Evolutionary conservation across 208 protist species (phyloP), one percentile per base, ranked within the genome.

Genomic region (Acanthamoeba sp.): DNA sequence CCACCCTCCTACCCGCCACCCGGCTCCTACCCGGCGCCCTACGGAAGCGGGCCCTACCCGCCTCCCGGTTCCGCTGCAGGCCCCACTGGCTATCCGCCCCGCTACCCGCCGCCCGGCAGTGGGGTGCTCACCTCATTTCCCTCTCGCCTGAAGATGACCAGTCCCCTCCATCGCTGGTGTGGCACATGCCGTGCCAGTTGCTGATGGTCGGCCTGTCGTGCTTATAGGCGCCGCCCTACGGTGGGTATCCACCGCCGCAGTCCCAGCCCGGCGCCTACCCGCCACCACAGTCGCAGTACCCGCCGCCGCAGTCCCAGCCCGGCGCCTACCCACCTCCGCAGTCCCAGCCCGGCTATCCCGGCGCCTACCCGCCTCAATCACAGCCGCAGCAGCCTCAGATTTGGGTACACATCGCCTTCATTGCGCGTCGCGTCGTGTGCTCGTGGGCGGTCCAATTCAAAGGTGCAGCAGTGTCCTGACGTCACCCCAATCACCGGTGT

Each of bases 291-390:
- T 69, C 73, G 12, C 32, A 45, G 34, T 42, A 84, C 42, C 73
- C 24, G 78, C 55, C 27, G 22, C 80, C 80, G 9, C 80, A 32
- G 50, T 89, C 80, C 45, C 80, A 89, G 76, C 66, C 66, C 9
- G 66, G 12, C 20, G 9, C 66, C 18, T 36, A 78, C 7, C 69
- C 69, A 2, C 66, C 66, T 16, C 69, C 69, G 0, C 69, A 78
- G 38, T 78, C 80, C n/a, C 42, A 59, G 27, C 80, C 80, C 55
- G 80, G 80, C 80, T 89, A 52, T 59, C 27, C 55, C 22, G 36
- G 80, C 55, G 2, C 45, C 45, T 42, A 62, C 45, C 82, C 82
- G 82, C 82, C 45, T 7, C 82, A 90, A 48, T 32, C 42, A 6
- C 48, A 80, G 10, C 34, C 82, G 5, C 45, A 57, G 38, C 85